Percentiles rank a stretch among this genome's conserved stretches.
These are phyloP conservation scores for Leishmania amazonensis DNA, from an alignment of 208 protist genomes.

Conservation along the genomic window DNA sequence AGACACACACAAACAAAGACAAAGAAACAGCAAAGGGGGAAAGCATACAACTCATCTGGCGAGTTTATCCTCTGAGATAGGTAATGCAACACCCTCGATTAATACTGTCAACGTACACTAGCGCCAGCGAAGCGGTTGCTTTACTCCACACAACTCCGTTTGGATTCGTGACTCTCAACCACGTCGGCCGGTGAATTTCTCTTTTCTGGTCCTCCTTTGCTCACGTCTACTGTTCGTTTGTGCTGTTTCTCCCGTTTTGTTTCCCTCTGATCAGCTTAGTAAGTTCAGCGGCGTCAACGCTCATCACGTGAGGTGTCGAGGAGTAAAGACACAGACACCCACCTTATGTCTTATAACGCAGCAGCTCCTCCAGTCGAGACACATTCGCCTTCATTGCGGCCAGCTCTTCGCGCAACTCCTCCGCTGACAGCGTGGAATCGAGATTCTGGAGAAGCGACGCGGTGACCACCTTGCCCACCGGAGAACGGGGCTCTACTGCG, in stretches of 20 bases:
- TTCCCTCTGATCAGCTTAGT: background rate
- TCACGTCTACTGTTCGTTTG: background rate
- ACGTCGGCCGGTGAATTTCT: background rate
- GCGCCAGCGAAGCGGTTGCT: background rate
- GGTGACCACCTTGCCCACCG: background rate
- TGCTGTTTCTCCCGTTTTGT: background rate
- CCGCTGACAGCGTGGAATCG: background rate
- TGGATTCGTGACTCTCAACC: background rate
- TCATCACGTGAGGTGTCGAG: background rate
- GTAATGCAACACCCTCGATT: background rate
- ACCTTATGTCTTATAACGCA: conserved; percentile 35
- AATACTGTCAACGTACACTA: background rate
- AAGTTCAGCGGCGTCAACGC: background rate
- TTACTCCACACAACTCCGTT: background rate
- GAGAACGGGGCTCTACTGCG: background rate
- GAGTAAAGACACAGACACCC: background rate
- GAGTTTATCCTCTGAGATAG: background rate
- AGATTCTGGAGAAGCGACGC: background rate
- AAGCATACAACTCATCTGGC: background rate
- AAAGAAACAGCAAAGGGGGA: background rate
- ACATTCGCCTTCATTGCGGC: conserved; percentile 59
- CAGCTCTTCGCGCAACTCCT: conserved; percentile 44
- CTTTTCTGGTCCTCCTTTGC: background rate
- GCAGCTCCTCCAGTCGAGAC: conserved; percentile 50
- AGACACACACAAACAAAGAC: background rate